Evolutionary conservation across 805 yeast genomes (phyloP).

Genomic region (Metschnikowia anglica): DNA sequence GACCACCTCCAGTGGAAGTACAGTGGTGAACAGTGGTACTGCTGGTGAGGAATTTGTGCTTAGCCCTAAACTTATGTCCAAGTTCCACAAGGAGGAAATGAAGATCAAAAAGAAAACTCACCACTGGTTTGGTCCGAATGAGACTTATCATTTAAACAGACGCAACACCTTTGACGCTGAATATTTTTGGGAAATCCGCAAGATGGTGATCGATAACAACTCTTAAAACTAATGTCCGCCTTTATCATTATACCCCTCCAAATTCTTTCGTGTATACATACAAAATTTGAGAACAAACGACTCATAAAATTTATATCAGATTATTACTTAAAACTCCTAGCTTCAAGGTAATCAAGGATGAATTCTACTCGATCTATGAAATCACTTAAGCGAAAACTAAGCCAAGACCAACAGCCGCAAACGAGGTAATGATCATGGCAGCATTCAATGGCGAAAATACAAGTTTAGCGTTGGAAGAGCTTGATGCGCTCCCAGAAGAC

Average conservation of each 20-base stretch:
- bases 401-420: conserved; percentile 31
- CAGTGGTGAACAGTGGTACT: conserved; percentile 10
- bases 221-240: not conserved
- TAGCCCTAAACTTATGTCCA: conserved; percentile 28
- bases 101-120: conserved; percentile 34
- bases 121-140: conserved; percentile 39
- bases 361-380: not conserved
- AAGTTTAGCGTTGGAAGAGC: conserved; percentile 22
- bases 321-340: too few relatives aligned
- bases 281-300: too few relatives aligned
- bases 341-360: too few relatives aligned
- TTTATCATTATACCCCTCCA: not conserved
- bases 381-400: conserved; percentile 21
- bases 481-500: conserved; percentile 21
- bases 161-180: conserved; percentile 23
- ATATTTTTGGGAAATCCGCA: conserved; percentile 44
- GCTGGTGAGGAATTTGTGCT: conserved; percentile 30
- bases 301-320: too few relatives aligned
- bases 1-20: conserved; percentile 24
- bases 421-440: conserved; percentile 24
- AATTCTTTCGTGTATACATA: too few relatives aligned
- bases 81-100: conserved; percentile 37
- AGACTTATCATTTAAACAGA: conserved; percentile 23
- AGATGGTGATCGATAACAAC: conserved; percentile 40
- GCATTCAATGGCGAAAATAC: conserved; percentile 19